Percentiles rank a stretch among this genome's conserved stretches.
Conservation (phyloP, 1,284 basidiomycete genomes). For the Boletus semigastroideus region DNA sequence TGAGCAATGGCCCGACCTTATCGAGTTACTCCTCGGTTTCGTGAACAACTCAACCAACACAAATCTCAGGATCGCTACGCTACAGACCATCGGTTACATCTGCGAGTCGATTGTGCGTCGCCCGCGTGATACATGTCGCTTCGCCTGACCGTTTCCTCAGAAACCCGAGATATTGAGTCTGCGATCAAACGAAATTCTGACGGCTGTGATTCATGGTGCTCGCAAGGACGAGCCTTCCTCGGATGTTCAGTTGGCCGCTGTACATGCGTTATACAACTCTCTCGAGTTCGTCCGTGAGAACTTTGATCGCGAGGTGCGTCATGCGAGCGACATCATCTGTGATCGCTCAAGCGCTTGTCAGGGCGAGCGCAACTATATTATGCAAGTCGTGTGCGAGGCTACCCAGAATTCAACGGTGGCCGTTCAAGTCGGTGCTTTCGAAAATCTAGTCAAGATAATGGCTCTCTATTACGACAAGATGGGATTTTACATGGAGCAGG, state of each 20-base stretch:
- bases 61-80: conserved; percentile 83
- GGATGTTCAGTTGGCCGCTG: conserved; percentile 94
- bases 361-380: conserved; percentile 99
- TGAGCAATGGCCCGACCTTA: conserved; percentile 88
- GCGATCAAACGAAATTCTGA: conserved; percentile 96
- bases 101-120: conserved; percentile 91
- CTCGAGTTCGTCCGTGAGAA: conserved; percentile 98
- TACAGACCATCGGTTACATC: conserved; percentile 96
- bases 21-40: conserved; percentile 85
- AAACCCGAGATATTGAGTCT: conserved; percentile 88
- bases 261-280: conserved; percentile 93
- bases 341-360: conserved; percentile 34
- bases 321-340: not conserved
- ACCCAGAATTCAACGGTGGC: conserved; percentile 81
- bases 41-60: conserved; percentile 79
- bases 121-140: conserved; percentile 4
- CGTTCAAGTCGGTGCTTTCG: conserved; percentile 93
- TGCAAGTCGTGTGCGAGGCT: conserved; percentile 99
- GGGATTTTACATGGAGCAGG: conserved; percentile 99
- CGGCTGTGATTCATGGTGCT: conserved; percentile 97
- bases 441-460: conserved; percentile 97
- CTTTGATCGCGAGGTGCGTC: conserved; percentile 89
- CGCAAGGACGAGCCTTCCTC: conserved; percentile 93
- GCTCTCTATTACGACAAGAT: conserved; percentile 99
- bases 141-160: conserved; percentile 42